phyloP scores from a whole-genome alignment of 2,329 filamentous ascomycete species.

The Colletotrichum cordylinicola region DNA sequence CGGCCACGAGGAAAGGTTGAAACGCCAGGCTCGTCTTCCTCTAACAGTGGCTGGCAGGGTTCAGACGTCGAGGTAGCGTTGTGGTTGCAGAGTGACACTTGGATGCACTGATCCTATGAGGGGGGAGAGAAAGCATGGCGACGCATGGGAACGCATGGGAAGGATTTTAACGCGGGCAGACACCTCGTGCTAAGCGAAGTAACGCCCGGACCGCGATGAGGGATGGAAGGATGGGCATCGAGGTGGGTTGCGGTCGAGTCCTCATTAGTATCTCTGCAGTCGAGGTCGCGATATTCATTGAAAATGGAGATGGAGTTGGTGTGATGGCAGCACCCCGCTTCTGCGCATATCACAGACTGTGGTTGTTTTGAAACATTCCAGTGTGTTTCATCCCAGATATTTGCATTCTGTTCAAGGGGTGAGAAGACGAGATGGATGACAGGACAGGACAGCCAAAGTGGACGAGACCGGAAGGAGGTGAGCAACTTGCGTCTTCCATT shows the following conservation, averaged over 20 bases:
- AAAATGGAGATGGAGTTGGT: background rate
- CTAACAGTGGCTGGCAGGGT: conserved; percentile 18
- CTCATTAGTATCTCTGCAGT: background rate
- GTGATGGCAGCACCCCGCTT: background rate
- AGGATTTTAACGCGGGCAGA: background rate
- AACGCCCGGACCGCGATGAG: background rate
- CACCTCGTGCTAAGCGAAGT: background rate
- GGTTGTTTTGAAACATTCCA: conserved; percentile 21
- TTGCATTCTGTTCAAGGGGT: background rate
- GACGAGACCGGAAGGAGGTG: background rate
- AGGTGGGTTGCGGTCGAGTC: background rate
- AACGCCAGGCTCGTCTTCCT: conserved; percentile 17
- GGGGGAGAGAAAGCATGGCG: background rate
- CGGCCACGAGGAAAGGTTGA: conserved; percentile 2
- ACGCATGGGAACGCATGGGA: background rate
- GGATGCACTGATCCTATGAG: conserved; percentile 3
- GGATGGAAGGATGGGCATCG: background rate
- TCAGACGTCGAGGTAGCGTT: background rate
- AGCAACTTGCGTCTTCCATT: background rate
- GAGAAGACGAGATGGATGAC: background rate
- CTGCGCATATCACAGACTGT: background rate
- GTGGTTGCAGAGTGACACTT: background rate
- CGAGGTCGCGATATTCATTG: background rate
- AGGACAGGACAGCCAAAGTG: background rate
- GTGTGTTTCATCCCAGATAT: conserved; percentile 12